Evolutionary conservation across 2,329 filamentous ascomycete genomes (phyloP), one percentile per base, ranked within the genome.

Genomic region (Alternaria hordeiaustralica): DNA sequence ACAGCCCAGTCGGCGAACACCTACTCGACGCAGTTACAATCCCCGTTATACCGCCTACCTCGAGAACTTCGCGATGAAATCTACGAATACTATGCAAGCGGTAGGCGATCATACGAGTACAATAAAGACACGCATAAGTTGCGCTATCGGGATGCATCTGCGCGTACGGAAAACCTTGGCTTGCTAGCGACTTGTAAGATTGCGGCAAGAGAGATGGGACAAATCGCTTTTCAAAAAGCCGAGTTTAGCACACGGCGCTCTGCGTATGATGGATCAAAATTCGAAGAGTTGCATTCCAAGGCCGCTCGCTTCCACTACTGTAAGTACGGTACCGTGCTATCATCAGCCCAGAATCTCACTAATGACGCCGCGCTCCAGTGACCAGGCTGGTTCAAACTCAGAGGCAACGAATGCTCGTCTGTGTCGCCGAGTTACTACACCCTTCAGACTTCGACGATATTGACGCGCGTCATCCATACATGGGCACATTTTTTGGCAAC

Each of bases 121-220:
- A 41, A 41, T 1, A 41, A 41, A 4, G 36, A 41, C 0, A 41
- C 36, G 5, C 2, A 41, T 11, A 1, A 5, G 9, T 6, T 41
- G 36, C 36, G n/a, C 36, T 41, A 41, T 3, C 15, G 1, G 1
- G 8, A 41, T 41, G 9, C 8, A 10, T 0, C 15, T 18, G 36
- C 36, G n/a, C 36, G 36, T 0, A 3, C n/a, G n/a, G 36, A 41
- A 3, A 41, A 41, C n/a, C 36, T 41, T 0, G 36, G 36, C 3
- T 2, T 41, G 3, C 0, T 41, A 18, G 36, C 3, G 36, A 10
- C 36, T 41, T 41, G 36, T 11, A 41, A 41, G 2, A 41, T 41
- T 2, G 36, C 36, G 0, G 36, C n/a, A 0, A 4, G 1, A 41
- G 36, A 41, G 2, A 10, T 41, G 36, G 5, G 5, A 18, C 8